Evolutionary conservation across 306 rosid genomes (phyloP).

Genomic region (Sphenostylis stenocarpa): DNA sequence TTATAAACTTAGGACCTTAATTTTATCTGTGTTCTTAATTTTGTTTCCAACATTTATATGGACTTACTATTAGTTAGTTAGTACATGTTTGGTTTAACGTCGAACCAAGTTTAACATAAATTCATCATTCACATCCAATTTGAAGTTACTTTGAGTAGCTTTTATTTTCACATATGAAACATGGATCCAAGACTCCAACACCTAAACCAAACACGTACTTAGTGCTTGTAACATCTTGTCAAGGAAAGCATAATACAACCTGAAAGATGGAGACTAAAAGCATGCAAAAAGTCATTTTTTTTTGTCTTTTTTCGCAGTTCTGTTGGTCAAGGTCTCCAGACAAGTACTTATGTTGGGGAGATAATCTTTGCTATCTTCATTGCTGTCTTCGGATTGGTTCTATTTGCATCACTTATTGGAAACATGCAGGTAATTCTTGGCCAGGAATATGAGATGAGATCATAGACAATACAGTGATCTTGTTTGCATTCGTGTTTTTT

Average conservation of each 20-base stretch:
- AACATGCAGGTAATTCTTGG: conserved; percentile 79
- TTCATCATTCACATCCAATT: no score
- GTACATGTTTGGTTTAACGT: no score
- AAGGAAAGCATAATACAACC: not conserved
- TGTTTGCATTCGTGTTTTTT: not conserved
- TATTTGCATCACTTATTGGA: conserved; percentile 78
- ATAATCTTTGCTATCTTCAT: conserved; percentile 66
- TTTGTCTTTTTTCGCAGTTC: conserved; percentile 52
- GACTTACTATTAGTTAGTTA: not conserved
- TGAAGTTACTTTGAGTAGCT: no score
- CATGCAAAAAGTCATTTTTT: not conserved
- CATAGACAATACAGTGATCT: conserved; percentile 7
- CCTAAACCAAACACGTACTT: no score
- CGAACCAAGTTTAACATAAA: no score
- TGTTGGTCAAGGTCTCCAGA: conserved; percentile 70
- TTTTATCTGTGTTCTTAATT: not conserved
- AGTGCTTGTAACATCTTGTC: not conserved
- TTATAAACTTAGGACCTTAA: not conserved
- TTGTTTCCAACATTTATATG: not conserved
- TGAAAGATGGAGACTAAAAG: not conserved
- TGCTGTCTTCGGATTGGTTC: conserved; percentile 70
- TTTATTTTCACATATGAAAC: no score
- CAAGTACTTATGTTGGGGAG: conserved; percentile 66
- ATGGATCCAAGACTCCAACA: no score
- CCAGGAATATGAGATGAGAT: conserved; percentile 8